Evolutionary conservation across 345 rosid species (phyloP), one percentile per base, ranked within the genome.

Genomic region (Carallia pectinifolia): DNA sequence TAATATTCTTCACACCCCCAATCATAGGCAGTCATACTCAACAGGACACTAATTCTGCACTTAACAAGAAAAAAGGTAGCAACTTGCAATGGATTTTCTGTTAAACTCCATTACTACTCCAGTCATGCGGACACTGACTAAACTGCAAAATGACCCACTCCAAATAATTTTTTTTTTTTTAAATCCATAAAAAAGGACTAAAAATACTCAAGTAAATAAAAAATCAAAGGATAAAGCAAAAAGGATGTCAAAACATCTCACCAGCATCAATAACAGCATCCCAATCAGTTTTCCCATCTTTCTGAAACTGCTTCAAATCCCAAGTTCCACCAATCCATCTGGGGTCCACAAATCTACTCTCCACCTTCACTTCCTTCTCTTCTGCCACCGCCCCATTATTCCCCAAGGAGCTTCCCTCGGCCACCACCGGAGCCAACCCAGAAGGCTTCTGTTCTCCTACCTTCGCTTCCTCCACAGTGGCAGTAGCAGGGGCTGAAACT

Each of bases 201-300:
- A n/a, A 48, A 15, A 9, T 7, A 29, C 62, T 38, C 4, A 19
- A 67, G 15, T 13, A 56, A 23, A 56, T 56, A 54, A 15, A 33
- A 9, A 18, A 66, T 39, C 17, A 34, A 40, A n/a, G 4, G 60
- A 66, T 1, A n/a, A 58, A 15, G 6, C 34, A 2, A 55, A 54
- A 67, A 19, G 44, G 8, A 61, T 29, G 12, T 18, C 18, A 63
- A 5, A 56, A 58, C 30, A 29, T 7, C 89, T 74, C 67, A 91
- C 98, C 98, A 80, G 97, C 88, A 82, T 91, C 96, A 72, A 94
- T 94, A 65, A 91, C 93, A 33, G 88, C 82, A 81, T 94, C 98
- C 98, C 98, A 94, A 64, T 87, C 83, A 53, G 91, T 84, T 71
- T 74, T 77, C 18, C 89, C 93, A 64, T 77, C 78, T 76, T 86